Evolutionary conservation across 2,329 filamentous ascomycete species (phyloP), one percentile per base, ranked within the genome.

Genomic region (Nemania sp.): DNA sequence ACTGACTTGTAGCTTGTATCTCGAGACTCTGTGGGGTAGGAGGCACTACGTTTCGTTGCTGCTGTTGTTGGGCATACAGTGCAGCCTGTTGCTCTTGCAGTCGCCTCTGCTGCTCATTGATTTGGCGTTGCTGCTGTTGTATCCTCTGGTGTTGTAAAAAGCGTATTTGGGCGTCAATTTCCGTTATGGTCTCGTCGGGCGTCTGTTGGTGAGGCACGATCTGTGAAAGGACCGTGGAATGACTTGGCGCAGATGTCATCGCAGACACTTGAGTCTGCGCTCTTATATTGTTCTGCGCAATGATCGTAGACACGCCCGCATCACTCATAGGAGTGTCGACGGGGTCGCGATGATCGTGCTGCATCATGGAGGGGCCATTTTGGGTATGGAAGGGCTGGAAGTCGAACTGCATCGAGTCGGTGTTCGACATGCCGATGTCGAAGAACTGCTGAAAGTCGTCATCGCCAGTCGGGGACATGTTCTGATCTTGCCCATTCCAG

Each of bases 1-100:
- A 89, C 64, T 88, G 87, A 78, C 76, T 86, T 71, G 81, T 88
- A 75, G 82, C 87, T 78, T 91, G 89, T 80, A 95, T 88, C 76
- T 95, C 92, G 27, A 93, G 85, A 77, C 93, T 95, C 77, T 92
- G 93, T 0, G 93, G 93, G 15, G 93, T 96, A 2, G 92, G 92
- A 5, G 93, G 93, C 7, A 93, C 87, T 60, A 91, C 89, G 67
- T 86, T 77, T 62, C 73, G 84, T 70, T 85, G 86, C 67, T 88
- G 84, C 87, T 70, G 53, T 22, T 56, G 53, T 63, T 80, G 85
- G 8, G 82, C 78, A 74, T 86, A 89, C 75, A 85, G 88, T 62
- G 84, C 85, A 24, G 82, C 80, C 54, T 82, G 81, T 41, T 84
- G 80, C 24, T 81, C 79, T 52, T 78, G 77, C 26, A 80, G 77